A percentile compares a stretch with the other conserved stretches of the same genome.
Evolutionary conservation across 768 basidiomycete species (phyloP).

Genomic region (Boletus pseudo-olivaceus): DNA sequence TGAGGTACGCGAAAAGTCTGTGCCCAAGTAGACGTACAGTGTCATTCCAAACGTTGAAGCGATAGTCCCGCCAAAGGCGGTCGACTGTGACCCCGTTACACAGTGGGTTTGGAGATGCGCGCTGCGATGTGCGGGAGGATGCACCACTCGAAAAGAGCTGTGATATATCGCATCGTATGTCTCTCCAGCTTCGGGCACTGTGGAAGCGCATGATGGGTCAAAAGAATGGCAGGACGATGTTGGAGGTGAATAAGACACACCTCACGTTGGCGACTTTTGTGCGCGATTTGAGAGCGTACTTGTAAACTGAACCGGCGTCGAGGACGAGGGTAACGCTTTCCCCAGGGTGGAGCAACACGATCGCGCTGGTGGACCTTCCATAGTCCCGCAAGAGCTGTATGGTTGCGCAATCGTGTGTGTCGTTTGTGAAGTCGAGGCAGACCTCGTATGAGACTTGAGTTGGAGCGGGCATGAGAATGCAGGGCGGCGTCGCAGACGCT

Average conservation of each 20-base stretch:
- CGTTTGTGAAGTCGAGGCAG: slow-evolving; percentile 66
- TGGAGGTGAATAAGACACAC: slow-evolving; percentile 37
- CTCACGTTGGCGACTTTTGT: slow-evolving; percentile 67
- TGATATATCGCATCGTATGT: slow-evolving; percentile 58
- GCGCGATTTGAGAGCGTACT: slow-evolving; percentile 63
- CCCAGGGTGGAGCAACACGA: slow-evolving; percentile 56
- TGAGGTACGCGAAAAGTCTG: background rate
- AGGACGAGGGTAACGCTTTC: slow-evolving; percentile 65
- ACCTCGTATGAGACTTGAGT: slow-evolving; percentile 57
- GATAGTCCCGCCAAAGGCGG: slow-evolving; percentile 63
- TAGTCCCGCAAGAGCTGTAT: slow-evolving; percentile 65
- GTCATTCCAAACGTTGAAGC: slow-evolving; percentile 61
- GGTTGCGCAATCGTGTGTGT: slow-evolving; percentile 60
- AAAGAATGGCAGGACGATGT: background rate
- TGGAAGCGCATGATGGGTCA: background rate
- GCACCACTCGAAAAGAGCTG: slow-evolving; percentile 48
- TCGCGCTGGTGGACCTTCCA: slow-evolving; percentile 49
- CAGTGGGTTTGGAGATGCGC: slow-evolving; percentile 34
- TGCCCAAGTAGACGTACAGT: slow-evolving; percentile 26
- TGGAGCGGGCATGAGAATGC: slow-evolving; percentile 51
- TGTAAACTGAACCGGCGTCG: slow-evolving; percentile 65
- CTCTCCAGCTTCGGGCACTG: slow-evolving; percentile 66
- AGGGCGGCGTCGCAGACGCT: slow-evolving; percentile 35
- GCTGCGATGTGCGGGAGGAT: slow-evolving; percentile 31
- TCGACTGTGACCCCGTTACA: slow-evolving; percentile 60